Percentiles rank a stretch among this genome's conserved stretches.
phyloP scores from a whole-genome alignment of 331 rosid genomes.

The Pyrus hybrid region DNA sequence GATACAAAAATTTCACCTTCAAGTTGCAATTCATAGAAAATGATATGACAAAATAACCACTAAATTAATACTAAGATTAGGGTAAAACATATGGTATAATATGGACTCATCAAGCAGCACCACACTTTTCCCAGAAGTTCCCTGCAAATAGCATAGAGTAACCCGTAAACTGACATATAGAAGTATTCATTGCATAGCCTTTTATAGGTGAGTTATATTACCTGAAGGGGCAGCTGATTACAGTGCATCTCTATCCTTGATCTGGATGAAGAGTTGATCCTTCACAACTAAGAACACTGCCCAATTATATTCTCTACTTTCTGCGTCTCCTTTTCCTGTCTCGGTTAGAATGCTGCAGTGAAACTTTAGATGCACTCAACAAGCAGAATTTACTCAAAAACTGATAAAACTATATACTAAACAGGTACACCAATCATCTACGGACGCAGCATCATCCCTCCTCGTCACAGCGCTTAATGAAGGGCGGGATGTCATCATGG shows the following conservation, averaged over 20 bases:
- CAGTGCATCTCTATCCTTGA: background rate
- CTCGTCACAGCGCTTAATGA: conserved; percentile 88
- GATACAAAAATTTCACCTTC: no score
- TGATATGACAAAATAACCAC: no score
- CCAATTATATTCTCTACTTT: background rate
- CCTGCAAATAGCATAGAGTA: background rate
- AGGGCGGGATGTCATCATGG: conserved; percentile 93
- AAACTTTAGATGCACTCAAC: background rate
- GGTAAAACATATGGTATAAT: no score
- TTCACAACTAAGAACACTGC: background rate
- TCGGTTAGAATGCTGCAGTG: background rate
- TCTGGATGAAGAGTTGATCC: background rate
- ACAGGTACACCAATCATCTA: conserved; percentile 97
- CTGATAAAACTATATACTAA: background rate
- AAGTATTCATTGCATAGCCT: background rate
- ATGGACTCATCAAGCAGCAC: no score
- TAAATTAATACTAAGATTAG: no score
- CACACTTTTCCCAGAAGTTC: background rate
- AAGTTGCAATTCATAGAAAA: no score
- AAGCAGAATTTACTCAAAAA: background rate
- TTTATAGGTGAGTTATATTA: background rate
- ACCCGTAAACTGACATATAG: background rate
- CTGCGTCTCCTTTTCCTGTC: background rate
- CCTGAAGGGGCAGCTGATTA: background rate
- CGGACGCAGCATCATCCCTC: conserved; percentile 96